Evolutionary conservation across 495 filamentous ascomycete genomes (phyloP).

Genomic region (Penicillium paradoxum): DNA sequence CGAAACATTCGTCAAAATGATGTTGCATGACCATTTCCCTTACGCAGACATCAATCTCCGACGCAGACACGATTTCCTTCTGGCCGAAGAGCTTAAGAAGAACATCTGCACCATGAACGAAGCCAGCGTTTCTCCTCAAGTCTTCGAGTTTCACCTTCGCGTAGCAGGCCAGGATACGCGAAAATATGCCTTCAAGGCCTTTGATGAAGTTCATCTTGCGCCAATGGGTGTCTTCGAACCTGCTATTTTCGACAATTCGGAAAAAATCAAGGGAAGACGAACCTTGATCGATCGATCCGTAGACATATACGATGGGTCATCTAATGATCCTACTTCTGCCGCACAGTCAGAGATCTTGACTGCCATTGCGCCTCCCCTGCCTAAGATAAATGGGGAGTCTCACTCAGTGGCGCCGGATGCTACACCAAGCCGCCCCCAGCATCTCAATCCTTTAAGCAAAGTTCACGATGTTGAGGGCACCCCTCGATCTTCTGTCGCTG

Average conservation of each 20-base stretch:
- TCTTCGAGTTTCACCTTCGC: constrained; percentile 82
- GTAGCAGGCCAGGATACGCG: constrained; percentile 81
- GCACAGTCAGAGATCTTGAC: constrained; percentile 77
- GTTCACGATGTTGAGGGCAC: constrained; percentile 59
- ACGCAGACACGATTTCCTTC: constrained; percentile 83
- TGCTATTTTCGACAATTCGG: constrained; percentile 70
- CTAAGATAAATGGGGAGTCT: constrained; percentile 35
- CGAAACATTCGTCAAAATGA: constrained; percentile 92
- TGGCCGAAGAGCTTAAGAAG: constrained; percentile 92
- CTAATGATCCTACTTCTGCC: constrained; percentile 81
- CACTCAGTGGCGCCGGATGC: constrained; percentile 27
- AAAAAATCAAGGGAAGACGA: constrained; percentile 72
- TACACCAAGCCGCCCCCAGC: constrained; percentile 38
- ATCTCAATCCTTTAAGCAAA: constrained; percentile 40
- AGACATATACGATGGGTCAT: constrained; percentile 86
- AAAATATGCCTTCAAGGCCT: constrained; percentile 90
- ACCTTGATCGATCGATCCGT: constrained; percentile 77
- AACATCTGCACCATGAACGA: constrained; percentile 85
- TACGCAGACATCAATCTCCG: constrained; percentile 90
- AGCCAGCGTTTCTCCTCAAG: constrained; percentile 72
- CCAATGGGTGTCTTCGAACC: constrained; percentile 90
- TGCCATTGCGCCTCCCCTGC: constrained; percentile 55
- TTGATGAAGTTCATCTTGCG: constrained; percentile 87
- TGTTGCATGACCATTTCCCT: constrained; percentile 90
- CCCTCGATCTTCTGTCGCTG: constrained; percentile 77